phyloP scores from a whole-genome alignment of 2,329 filamentous ascomycete genomes.

The Penicillium olsonii region DNA sequence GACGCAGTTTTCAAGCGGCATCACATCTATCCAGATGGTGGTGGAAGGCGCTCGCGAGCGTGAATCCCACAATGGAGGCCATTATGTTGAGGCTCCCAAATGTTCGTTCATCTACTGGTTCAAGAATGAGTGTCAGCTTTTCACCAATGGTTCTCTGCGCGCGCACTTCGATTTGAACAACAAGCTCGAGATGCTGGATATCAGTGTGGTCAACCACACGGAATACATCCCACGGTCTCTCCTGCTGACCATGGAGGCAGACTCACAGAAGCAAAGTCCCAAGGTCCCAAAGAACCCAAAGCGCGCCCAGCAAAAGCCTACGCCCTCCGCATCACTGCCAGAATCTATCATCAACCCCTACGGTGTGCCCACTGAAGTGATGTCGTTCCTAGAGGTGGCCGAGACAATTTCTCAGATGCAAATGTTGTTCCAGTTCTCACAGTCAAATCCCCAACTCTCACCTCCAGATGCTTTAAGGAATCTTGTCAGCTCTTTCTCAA shows the following conservation, averaged over 20 bases:
- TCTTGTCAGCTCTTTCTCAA: constrained; percentile 51
- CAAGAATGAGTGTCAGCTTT: constrained; percentile 77
- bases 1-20: constrained; percentile 83
- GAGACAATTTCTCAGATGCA: constrained; percentile 68
- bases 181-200: constrained; percentile 83
- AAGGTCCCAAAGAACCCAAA: constrained; percentile 60
- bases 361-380: constrained; percentile 58
- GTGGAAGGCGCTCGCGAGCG: constrained; percentile 68
- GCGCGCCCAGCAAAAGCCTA: constrained; percentile 52
- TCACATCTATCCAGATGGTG: constrained; percentile 81
- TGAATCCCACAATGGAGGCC: constrained; percentile 62
- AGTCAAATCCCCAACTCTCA: constrained; percentile 53
- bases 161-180: constrained; percentile 78
- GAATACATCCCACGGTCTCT: constrained; percentile 77
- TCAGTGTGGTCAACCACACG: constrained; percentile 73
- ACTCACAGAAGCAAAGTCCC: constrained; percentile 60
- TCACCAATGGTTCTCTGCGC: constrained; percentile 73
- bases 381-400: constrained; percentile 65
- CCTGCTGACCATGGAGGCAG: constrained; percentile 51
- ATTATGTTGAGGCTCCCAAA: constrained; percentile 73
- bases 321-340: constrained; percentile 44
- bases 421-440: constrained; percentile 59
- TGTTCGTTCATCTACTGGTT: constrained; percentile 90
- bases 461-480: constrained; percentile 58
- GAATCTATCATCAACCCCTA: constrained; percentile 49